These are phyloP conservation scores for Penicillium sp. DNA, from an alignment of 2,329 filamentous ascomycete genomes.

Conservation along the genomic window DNA sequence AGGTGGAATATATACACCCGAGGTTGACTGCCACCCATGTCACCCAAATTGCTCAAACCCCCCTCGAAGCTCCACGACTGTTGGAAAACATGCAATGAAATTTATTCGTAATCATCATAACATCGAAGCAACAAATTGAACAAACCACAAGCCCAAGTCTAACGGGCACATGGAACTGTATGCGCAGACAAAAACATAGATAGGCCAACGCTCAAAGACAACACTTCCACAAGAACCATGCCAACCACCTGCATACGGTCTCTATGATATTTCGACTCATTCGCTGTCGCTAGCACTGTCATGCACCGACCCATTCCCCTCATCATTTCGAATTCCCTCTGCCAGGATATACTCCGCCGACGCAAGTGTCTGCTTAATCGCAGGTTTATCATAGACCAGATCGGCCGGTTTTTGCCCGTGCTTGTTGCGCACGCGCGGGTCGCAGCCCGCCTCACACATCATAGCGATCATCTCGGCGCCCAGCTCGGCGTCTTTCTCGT, in stretches of 20 bases:
- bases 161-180: slow-evolving; percentile 9
- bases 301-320: slow-evolving; percentile 38
- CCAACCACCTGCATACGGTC: neutral
- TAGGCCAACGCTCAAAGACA: slow-evolving; percentile 12
- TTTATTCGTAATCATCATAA: slow-evolving; percentile 25
- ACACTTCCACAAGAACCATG: neutral
- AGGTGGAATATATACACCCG: too few species aligned
- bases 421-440: slow-evolving; percentile 52
- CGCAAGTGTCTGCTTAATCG: slow-evolving; percentile 45
- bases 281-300: slow-evolving; percentile 48
- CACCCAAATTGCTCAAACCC: too few species aligned
- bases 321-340: slow-evolving; percentile 45
- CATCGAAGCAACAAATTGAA: slow-evolving; percentile 4
- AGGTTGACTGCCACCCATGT: too few species aligned
- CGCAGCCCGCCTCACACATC: slow-evolving; percentile 53
- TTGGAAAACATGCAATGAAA: slow-evolving; percentile 4
- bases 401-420: slow-evolving; percentile 50
- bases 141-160: slow-evolving; percentile 16
- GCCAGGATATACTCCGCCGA: slow-evolving; percentile 51
- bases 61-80: too few species aligned
- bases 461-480: slow-evolving; percentile 51
- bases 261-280: slow-evolving; percentile 19
- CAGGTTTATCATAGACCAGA: slow-evolving; percentile 47
- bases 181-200: neutral
- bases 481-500: slow-evolving; percentile 48